Conservation (phyloP, 208 protist genomes). For the Naegleria fowleri region DNA sequence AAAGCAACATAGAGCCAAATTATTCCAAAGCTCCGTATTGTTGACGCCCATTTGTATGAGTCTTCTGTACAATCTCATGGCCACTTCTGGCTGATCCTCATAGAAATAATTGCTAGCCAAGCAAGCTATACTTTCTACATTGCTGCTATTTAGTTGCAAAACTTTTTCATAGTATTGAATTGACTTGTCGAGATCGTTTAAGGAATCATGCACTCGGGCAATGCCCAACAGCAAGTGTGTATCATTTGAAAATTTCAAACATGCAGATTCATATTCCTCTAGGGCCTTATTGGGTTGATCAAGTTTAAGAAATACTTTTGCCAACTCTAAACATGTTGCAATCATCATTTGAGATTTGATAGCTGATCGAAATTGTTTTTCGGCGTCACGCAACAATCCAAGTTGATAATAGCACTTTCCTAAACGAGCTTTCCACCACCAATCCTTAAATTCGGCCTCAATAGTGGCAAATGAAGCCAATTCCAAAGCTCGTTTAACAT, state of each 20-base stretch:
- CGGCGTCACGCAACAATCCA: slow-evolving; percentile 84
- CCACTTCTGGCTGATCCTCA: slow-evolving; percentile 83
- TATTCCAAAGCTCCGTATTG: slow-evolving; percentile 85
- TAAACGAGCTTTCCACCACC: slow-evolving; percentile 89
- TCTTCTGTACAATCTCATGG: slow-evolving; percentile 81
- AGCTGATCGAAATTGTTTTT: slow-evolving; percentile 73
- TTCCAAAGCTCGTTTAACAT: slow-evolving; percentile 76
- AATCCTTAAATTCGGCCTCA: slow-evolving; percentile 63
- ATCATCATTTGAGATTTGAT: slow-evolving; percentile 70
- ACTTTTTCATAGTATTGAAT: slow-evolving; percentile 71
- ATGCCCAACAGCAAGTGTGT: slow-evolving; percentile 69
- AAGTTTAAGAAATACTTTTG: slow-evolving; percentile 81
- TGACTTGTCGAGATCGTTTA: slow-evolving; percentile 71
- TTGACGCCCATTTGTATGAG: slow-evolving; percentile 87
- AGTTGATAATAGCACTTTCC: slow-evolving; percentile 87
- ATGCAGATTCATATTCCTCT: slow-evolving; percentile 66
- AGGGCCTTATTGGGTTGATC: slow-evolving; percentile 85
- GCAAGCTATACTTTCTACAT: slow-evolving; percentile 86
- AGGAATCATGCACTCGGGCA: slow-evolving; percentile 76
- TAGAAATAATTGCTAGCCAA: slow-evolving; percentile 86
- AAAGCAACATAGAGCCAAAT: slow-evolving; percentile 87
- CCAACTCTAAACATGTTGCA: slow-evolving; percentile 71
- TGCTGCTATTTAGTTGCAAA: slow-evolving; percentile 72
- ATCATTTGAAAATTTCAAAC: slow-evolving; percentile 72
- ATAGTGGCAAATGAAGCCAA: slow-evolving; percentile 55